phyloP scores from a whole-genome alignment of 2,329 filamentous ascomycete species.

The Apiospora hydei region DNA sequence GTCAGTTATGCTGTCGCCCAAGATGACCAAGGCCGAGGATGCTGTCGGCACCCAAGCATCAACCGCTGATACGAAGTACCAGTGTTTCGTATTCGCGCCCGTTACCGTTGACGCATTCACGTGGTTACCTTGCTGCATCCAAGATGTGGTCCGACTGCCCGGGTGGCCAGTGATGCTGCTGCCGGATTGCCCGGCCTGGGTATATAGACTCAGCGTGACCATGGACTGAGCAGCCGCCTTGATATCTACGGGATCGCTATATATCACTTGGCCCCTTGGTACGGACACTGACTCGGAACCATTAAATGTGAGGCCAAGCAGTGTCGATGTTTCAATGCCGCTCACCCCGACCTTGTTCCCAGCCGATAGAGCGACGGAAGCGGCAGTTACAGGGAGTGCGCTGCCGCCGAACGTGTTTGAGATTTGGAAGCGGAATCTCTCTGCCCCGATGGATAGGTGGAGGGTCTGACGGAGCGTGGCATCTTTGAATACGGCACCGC shows the following conservation, averaged over 20 bases:
- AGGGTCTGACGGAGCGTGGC: conserved; percentile 72
- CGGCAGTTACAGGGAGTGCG: conserved; percentile 65
- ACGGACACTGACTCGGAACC: conserved; percentile 59
- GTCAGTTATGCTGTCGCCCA: conserved; percentile 74
- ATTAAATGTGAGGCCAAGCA: conserved; percentile 65
- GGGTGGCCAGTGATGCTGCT: conserved; percentile 69
- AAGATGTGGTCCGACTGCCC: conserved; percentile 68
- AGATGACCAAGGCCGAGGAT: conserved; percentile 56
- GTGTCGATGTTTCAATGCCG: conserved; percentile 57
- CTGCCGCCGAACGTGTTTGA: conserved; percentile 71
- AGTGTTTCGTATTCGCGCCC: conserved; percentile 48
- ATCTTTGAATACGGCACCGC: conserved; percentile 61
- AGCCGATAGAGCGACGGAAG: conserved; percentile 62
- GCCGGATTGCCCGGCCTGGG: conserved; percentile 61
- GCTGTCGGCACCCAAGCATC: conserved; percentile 60
- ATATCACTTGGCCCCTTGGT: conserved; percentile 62
- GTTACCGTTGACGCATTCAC: conserved; percentile 56
- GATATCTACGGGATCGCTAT: conserved; percentile 69
- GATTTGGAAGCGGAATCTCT: conserved; percentile 66
- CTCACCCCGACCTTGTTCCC: conserved; percentile 61
- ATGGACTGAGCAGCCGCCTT: conserved; percentile 56
- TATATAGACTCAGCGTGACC: conserved; percentile 66
- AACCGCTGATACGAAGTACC: conserved; percentile 67
- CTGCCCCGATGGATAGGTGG: conserved; percentile 62
- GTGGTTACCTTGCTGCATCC: conserved; percentile 65